Conservation (phyloP, 805 yeast genomes). For the Candida berthetii region DNA sequence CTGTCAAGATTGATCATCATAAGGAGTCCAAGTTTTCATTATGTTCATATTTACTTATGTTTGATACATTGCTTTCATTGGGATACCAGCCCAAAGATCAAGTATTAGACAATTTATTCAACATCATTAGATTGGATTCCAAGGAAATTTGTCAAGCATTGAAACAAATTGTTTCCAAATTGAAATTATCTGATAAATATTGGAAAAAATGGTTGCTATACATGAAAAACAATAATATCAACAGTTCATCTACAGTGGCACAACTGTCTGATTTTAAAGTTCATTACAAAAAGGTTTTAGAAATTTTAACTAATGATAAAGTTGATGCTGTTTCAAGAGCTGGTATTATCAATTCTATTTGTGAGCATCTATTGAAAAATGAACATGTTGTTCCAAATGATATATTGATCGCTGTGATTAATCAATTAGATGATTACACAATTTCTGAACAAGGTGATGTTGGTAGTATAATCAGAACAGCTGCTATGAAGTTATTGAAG, state of each 20-base stretch:
- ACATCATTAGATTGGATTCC: conserved; percentile 13
- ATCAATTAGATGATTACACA: conserved; percentile 68
- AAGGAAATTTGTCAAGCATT: conserved; percentile 6
- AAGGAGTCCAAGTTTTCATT: conserved; percentile 13
- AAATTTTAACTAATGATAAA: conserved; percentile 14
- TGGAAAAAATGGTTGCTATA: conserved; percentile 28
- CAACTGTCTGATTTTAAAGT: conserved; percentile 8
- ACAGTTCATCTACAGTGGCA: conserved; percentile 32
- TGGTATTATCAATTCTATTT: conserved; percentile 11
- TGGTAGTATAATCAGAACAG: conserved; percentile 66
- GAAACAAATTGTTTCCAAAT: conserved; percentile 7
- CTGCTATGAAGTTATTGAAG: conserved; percentile 37
- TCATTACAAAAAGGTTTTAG: conserved; percentile 6
- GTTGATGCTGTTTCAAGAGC: conserved; percentile 14
- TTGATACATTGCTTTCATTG: conserved; percentile 7
- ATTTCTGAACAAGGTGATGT: conserved; percentile 83
- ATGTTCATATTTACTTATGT: conserved; percentile 18
- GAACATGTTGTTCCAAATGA: background rate
- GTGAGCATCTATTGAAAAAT: conserved; percentile 3
- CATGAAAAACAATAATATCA: conserved; percentile 31
- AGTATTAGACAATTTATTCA: conserved; percentile 13
- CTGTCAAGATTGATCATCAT: conserved; percentile 14
- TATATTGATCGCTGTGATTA: conserved; percentile 13
- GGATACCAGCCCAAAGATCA: conserved; percentile 1
- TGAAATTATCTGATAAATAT: conserved; percentile 3